Conservation (phyloP, 2,329 filamentous ascomycete species). For the Tolypocladium ophioglossoides region DNA sequence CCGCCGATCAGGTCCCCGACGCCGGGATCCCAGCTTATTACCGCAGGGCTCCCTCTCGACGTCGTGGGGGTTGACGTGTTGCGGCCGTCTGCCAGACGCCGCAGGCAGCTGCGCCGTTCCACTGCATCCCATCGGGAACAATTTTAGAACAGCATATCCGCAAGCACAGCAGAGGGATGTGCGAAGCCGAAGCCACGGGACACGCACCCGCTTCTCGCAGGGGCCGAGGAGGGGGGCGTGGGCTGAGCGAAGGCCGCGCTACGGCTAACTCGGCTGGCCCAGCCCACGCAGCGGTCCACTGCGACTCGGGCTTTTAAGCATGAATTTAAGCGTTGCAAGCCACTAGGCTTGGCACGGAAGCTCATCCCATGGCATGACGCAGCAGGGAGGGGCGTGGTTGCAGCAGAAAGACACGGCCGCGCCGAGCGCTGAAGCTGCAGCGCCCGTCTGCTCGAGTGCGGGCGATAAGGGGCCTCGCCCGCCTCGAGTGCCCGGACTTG, state of each 20-base stretch:
- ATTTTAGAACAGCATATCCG: too few relatives aligned
- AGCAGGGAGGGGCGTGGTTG: neutral
- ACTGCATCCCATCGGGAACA: neutral
- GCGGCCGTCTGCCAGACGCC: too few relatives aligned
- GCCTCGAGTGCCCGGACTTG: neutral
- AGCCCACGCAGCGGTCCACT: neutral
- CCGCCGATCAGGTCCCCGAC: neutral
- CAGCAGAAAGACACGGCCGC: neutral
- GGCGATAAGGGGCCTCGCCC: neutral
- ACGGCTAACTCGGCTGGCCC: conserved; percentile 10
- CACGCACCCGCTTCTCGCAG: neutral
- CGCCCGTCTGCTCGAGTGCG: neutral
- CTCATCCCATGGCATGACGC: too few relatives aligned
- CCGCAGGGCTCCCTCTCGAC: neutral
- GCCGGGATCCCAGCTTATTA: neutral
- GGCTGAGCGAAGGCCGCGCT: conserved; percentile 2
- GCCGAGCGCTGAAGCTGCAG: neutral
- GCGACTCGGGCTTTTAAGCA: conserved; percentile 30
- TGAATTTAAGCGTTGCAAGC: conserved; percentile 40
- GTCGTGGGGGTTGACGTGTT: too few relatives aligned
- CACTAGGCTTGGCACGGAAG: conserved; percentile 29
- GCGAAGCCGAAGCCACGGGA: neutral
- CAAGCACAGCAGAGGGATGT: neutral
- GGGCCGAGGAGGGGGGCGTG: conserved; percentile 1
- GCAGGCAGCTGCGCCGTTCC: neutral